phyloP scores from a whole-genome alignment of 2,329 filamentous ascomycete genomes.

The Trichoderma polysporum region DNA sequence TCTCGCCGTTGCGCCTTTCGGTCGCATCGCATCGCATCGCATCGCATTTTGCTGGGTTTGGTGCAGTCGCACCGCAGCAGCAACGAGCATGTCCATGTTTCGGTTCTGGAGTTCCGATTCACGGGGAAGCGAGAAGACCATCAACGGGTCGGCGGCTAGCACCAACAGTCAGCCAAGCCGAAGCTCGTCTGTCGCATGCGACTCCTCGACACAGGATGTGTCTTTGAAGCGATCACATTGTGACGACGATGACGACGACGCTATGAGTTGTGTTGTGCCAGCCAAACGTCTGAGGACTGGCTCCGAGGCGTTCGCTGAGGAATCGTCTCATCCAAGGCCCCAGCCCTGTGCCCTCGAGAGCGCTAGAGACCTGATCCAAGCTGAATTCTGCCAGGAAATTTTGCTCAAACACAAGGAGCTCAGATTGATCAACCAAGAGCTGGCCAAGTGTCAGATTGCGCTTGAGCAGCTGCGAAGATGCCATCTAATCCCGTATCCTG shows the following conservation, averaged over 20 bases:
- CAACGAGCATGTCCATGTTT: conserved; percentile 56
- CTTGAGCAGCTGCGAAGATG: conserved; percentile 92
- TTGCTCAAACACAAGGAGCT: conserved; percentile 92
- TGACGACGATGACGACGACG: conserved; percentile 24
- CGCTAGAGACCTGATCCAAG: conserved; percentile 72
- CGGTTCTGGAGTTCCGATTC: conserved; percentile 60
- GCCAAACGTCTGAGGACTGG: conserved; percentile 45
- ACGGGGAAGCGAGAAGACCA: conserved; percentile 55
- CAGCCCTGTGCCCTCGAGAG: conserved; percentile 43
- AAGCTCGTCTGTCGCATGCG: conserved; percentile 35
- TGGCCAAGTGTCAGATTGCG: conserved; percentile 91
- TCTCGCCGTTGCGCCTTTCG: conserved; percentile 21
- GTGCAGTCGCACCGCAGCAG: conserved; percentile 21
- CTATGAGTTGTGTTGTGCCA: conserved; percentile 29
- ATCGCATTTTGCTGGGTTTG: conserved; percentile 19
- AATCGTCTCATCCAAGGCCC: background rate
- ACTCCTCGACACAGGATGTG: conserved; percentile 26
- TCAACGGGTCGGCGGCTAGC: conserved; percentile 45
- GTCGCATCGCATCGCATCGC: conserved; percentile 29
- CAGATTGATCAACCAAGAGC: conserved; percentile 89
- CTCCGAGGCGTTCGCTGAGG: conserved; percentile 26
- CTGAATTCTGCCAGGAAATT: conserved; percentile 88
- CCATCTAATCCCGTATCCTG: conserved; percentile 86
- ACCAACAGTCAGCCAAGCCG: conserved; percentile 31
- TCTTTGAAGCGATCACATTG: conserved; percentile 36